Evolutionary conservation across 2,329 filamentous ascomycete genomes (phyloP).

Genomic region (Alternaria hordeiaustralica): DNA sequence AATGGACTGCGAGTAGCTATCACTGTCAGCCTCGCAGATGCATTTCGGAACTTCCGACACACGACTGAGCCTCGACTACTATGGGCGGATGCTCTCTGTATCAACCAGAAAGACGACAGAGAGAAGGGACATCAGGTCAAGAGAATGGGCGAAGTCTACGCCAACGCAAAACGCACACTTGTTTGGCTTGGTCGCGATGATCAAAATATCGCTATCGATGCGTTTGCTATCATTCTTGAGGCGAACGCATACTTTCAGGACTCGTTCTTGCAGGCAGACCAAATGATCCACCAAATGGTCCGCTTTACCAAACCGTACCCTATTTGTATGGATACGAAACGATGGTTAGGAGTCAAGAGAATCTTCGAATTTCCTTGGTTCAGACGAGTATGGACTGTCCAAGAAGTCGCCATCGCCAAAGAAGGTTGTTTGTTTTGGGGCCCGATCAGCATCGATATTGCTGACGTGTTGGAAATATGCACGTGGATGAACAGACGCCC

Average conservation of each 20-base stretch:
- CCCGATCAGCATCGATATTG: not conserved
- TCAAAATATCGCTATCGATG: not conserved
- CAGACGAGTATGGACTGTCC: not conserved
- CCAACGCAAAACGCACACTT: not conserved
- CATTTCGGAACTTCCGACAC: not conserved
- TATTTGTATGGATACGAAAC: fast-evolving
- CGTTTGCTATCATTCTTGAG: not conserved
- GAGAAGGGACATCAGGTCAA: not conserved
- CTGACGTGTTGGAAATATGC: not conserved
- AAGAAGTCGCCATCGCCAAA: not conserved
- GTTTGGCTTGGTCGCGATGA: not conserved
- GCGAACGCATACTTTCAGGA: fast-evolving
- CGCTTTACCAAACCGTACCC: not conserved
- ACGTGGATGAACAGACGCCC: too few species aligned
- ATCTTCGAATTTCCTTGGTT: not conserved
- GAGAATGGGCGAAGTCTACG: not conserved
- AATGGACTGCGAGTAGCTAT: not conserved
- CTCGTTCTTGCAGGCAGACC: fast-evolving
- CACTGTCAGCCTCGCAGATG: not conserved
- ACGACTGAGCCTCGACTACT: not conserved
- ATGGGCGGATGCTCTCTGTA: not conserved
- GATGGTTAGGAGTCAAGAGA: fast-evolving
- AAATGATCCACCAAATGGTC: fast-evolving
- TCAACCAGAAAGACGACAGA: fast-evolving
- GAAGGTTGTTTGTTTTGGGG: not conserved